These are phyloP conservation scores for Glycine tomentella DNA, from an alignment of 306 rosid species.

Conservation along the genomic window DNA sequence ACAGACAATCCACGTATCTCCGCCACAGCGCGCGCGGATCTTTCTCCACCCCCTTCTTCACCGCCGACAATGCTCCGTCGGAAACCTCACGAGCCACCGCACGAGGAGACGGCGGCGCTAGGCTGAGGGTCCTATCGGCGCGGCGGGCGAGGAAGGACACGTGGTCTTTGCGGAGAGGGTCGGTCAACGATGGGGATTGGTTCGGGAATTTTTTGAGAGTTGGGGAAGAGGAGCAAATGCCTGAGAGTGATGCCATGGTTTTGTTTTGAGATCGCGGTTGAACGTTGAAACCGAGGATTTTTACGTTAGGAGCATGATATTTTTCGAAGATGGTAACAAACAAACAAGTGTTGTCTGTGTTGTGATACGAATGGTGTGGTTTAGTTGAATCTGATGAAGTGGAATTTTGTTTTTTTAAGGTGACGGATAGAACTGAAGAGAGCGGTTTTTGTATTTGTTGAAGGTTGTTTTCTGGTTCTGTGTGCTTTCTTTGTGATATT, in stretches of 20 bases:
- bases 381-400: background rate
- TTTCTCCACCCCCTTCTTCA: conserved; percentile 60
- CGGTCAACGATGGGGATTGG: conserved; percentile 38
- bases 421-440: background rate
- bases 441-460: conserved; percentile 6
- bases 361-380: background rate
- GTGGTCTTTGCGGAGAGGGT: conserved; percentile 45
- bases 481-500: conserved; percentile 27
- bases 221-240: conserved; percentile 73
- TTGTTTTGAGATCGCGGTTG: no score
- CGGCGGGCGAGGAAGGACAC: conserved; percentile 52
- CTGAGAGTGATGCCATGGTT: conserved; percentile 83
- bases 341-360: background rate
- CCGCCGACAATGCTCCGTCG: conserved; percentile 28
- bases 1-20: conserved; percentile 85
- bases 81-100: conserved; percentile 69
- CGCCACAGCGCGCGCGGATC: conserved; percentile 79
- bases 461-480: conserved; percentile 21
- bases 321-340: background rate
- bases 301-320: conserved; percentile 1
- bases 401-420: no score
- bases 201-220: conserved; percentile 61
- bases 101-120: background rate
- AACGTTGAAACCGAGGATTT: no score
- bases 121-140: background rate